Evolutionary conservation across 2,329 filamentous ascomycete species (phyloP), one percentile per base, ranked within the genome.

Genomic region (Reticulascus tulasneorum): DNA sequence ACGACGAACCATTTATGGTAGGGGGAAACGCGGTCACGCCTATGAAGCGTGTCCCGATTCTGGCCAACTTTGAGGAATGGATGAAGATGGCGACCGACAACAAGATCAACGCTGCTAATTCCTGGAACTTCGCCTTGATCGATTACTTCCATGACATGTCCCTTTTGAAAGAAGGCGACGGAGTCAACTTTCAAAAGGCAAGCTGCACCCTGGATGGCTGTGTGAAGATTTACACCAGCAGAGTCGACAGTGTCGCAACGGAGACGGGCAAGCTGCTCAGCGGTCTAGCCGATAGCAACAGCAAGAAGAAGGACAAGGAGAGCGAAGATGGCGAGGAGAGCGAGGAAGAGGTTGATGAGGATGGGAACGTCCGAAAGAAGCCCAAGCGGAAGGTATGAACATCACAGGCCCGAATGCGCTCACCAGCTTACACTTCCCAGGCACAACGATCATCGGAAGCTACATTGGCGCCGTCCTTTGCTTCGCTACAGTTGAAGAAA

Each of bases 41-140:
- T 35, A 91, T 94, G 84, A 95, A 95, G 73, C 85, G 90, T 43
- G 87, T 95, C 19, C 93, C 93, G 2, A 85, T 98, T 51, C 71
- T 98, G 36, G 93, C 93, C 54, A 98, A 98, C 64, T 98, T 97
- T 53, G 93, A 98, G 61, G 93, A 98, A 60, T 97, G 91, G 93
- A 97, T 98, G 89, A 98, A 97, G 73, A 94, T 98, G 89, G 93
- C 93, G 3, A 97, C 93, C 12, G 93, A 98, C 68, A 98, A 98
- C 67, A 93, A 93, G 64, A 98, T 98, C 72, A 98, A 97, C 59
- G 91, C 93, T 31, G 81, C 84, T 41, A 98, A 98, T 62, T 96
- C 90, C 20, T 98, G 93, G 93, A 97, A 97, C 62, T 97, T 98
- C 65, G 93, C 93, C n/a, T 77, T 98, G 13, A 98, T 98, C 57